phyloP scores from a whole-genome alignment of 495 filamentous ascomycete species.

The Neurospora sublineolata region DNA sequence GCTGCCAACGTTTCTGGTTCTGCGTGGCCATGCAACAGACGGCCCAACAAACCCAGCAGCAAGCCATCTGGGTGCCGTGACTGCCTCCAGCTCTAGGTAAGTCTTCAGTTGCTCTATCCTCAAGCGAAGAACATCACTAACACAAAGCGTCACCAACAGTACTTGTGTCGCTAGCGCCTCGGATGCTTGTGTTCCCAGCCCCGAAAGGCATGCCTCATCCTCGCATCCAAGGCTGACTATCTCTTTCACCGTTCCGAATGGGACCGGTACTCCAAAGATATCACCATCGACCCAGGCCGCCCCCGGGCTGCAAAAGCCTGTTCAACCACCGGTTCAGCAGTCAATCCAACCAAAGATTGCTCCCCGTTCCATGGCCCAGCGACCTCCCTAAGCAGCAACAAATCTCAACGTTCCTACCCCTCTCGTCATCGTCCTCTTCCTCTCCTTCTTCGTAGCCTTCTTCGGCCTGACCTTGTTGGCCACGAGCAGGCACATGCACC shows the following conservation, averaged over 20 bases:
- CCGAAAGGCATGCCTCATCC: too few species aligned
- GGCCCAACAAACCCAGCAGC: conserved; percentile 26
- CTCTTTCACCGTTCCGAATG: too few species aligned
- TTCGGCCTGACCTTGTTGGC: background rate
- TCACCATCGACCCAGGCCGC: background rate
- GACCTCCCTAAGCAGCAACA: background rate
- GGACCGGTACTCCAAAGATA: too few species aligned
- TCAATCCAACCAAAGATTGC: background rate
- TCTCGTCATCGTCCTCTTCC: background rate
- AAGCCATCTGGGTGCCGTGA: conserved; percentile 10
- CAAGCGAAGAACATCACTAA: too few species aligned
- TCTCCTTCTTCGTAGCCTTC: background rate
- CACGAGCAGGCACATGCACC: background rate
- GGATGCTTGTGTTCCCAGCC: background rate
- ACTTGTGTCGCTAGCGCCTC: too few species aligned
- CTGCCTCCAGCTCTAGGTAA: too few species aligned
- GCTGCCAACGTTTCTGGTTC: background rate
- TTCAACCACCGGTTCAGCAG: conserved; percentile 19
- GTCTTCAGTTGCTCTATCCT: too few species aligned
- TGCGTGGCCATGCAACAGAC: conserved; percentile 37
- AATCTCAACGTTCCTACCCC: background rate
- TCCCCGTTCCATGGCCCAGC: background rate
- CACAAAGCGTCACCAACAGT: too few species aligned
- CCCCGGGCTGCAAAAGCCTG: conserved; percentile 20
- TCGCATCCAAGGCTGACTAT: too few species aligned